Percentiles rank a stretch among this genome's conserved stretches.
phyloP scores from a whole-genome alignment of 108 stramenopile species.

The Discostella stelligeroides region DNA sequence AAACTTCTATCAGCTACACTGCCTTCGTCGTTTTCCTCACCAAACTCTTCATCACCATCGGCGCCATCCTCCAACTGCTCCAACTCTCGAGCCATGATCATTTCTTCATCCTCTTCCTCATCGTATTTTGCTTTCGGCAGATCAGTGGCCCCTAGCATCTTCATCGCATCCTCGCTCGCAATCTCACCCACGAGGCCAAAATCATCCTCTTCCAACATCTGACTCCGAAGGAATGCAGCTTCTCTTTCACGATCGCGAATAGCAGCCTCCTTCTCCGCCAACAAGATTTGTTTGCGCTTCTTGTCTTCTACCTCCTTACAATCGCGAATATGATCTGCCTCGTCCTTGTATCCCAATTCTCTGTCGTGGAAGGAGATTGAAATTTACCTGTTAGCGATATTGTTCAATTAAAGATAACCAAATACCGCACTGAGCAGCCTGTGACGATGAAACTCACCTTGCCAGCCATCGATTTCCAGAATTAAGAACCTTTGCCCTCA shows the following conservation, averaged over 20 bases:
- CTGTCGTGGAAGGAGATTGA: constrained; percentile 27
- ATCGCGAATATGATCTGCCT: constrained; percentile 83
- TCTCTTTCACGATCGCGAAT: background rate
- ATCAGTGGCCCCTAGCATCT: constrained; percentile 41
- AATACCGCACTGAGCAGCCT: background rate
- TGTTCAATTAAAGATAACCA: constrained; percentile 3
- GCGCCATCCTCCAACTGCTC: constrained; percentile 9
- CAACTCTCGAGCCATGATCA: constrained; percentile 53
- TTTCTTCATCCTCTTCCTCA: constrained; percentile 64
- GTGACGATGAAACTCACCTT: constrained; percentile 25
- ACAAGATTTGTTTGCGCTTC: constrained; percentile 60
- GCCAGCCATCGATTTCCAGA: constrained; percentile 87
- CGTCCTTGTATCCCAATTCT: constrained; percentile 84
- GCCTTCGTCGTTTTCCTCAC: background rate
- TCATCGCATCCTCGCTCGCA: constrained; percentile 30
- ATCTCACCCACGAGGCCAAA: constrained; percentile 8
- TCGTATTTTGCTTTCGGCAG: constrained; percentile 24
- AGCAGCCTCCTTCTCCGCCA: constrained; percentile 60
- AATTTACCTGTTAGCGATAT: background rate
- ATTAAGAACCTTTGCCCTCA: constrained; percentile 60
- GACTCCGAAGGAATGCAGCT: constrained; percentile 10
- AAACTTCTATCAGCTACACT: constrained; percentile 6
- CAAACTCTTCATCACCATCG: constrained; percentile 10
- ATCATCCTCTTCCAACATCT: background rate
- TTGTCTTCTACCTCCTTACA: constrained; percentile 63